Conservation (phyloP, 208 protist species). For the Kentomonas sorsogonicus region DNA sequence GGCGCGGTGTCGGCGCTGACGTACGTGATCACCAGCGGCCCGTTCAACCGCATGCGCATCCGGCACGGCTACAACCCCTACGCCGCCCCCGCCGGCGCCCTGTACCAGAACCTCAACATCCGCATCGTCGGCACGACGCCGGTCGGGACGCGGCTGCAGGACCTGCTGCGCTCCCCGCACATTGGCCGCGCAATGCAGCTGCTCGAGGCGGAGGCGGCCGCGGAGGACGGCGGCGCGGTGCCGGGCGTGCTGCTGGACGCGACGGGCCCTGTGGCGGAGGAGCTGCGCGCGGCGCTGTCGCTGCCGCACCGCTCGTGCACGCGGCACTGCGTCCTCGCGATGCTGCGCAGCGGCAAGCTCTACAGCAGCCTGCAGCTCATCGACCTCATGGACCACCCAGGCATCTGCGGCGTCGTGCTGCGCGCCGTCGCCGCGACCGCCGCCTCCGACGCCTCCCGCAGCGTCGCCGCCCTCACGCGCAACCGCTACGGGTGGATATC, state of each 20-base stretch:
- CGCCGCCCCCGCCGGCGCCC: conserved; percentile 20
- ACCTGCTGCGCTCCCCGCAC: conserved; percentile 54
- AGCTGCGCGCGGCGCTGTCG: not conserved
- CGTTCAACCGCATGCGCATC: conserved; percentile 78
- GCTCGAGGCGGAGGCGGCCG: not conserved
- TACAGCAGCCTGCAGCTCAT: no score
- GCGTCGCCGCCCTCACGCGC: no score
- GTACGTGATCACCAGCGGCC: conserved; percentile 62
- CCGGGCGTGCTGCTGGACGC: conserved; percentile 13
- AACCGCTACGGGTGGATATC: no score
- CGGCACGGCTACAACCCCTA: conserved; percentile 76
- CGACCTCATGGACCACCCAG: conserved; percentile 40
- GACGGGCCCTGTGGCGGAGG: conserved; percentile 6
- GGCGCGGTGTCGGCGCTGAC: conserved; percentile 57
- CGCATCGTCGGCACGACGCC: conserved; percentile 52
- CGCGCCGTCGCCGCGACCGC: not conserved
- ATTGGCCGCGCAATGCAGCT: not conserved
- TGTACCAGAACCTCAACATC: conserved; percentile 48
- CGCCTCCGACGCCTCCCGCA: no score
- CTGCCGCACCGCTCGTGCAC: no score
- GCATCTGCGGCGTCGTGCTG: conserved; percentile 27
- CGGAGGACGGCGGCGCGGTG: conserved; percentile 9
- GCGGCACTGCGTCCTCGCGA: no score
- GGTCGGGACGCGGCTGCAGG: conserved; percentile 53
- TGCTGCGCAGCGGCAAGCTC: no score